Percentiles rank a stretch among this genome's conserved stretches.
Evolutionary conservation across 2,329 filamentous ascomycete genomes (phyloP).

Genomic region (Fusarium denticulatum): DNA sequence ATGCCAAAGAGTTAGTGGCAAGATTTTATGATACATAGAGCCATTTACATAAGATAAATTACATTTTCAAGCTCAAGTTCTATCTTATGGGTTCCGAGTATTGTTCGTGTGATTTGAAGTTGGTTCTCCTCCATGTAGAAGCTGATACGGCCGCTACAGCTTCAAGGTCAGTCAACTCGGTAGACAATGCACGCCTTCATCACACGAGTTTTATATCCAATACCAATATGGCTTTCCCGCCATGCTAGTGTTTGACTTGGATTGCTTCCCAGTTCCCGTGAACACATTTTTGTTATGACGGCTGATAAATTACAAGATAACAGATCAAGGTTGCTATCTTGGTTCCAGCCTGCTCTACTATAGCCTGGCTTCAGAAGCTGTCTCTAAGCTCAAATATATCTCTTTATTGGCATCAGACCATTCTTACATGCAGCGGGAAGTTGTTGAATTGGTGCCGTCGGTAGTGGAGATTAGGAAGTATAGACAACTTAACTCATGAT

Average conservation of each 20-base stretch:
- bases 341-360: accelerated
- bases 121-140: accelerated
- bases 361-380: accelerated
- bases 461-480: neutral
- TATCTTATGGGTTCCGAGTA: accelerated
- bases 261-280: neutral
- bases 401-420: accelerated
- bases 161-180: neutral
- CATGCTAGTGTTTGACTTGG: accelerated
- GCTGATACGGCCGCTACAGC: accelerated
- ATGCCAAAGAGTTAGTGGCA: accelerated
- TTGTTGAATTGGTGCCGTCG: accelerated
- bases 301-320: neutral
- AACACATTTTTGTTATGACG: neutral
- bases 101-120: neutral
- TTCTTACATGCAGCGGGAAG: accelerated
- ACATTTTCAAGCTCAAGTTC: neutral
- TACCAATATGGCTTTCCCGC: accelerated
- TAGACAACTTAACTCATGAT: neutral
- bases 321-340: accelerated
- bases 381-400: accelerated
- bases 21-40: accelerated
- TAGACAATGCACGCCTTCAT: too few relatives aligned
- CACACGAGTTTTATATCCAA: accelerated
- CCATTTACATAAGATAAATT: neutral